These are phyloP conservation scores for Diaporthe sp. DNA, from an alignment of 2,329 filamentous ascomycete species.

Conservation along the genomic window DNA sequence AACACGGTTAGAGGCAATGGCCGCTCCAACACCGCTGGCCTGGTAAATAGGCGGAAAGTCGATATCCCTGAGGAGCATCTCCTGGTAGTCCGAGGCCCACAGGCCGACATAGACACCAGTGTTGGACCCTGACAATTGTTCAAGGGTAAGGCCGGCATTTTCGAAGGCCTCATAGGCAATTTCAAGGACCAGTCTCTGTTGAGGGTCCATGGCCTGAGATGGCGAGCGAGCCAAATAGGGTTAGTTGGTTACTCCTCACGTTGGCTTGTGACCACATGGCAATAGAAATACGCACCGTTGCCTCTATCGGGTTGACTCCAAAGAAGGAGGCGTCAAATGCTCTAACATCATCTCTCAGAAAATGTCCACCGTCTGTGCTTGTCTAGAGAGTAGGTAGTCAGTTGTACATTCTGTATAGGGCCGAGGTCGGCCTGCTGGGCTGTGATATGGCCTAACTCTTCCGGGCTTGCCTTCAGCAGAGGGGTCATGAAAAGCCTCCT, in stretches of 20 bases:
- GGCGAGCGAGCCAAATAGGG: not conserved
- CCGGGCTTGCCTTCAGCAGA: not conserved
- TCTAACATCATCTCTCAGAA: slow-evolving; percentile 16
- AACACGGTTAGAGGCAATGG: slow-evolving; percentile 55
- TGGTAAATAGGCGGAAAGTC: slow-evolving; percentile 43
- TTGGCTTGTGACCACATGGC: not conserved
- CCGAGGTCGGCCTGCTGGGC: not conserved
- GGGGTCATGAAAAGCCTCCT: slow-evolving; percentile 2
- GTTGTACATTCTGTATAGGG: slow-evolving; percentile 5
- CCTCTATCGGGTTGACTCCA: slow-evolving; percentile 1
- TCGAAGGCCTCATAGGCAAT: slow-evolving; percentile 29
- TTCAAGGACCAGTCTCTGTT: slow-evolving; percentile 25
- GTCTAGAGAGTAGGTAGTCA: not conserved
- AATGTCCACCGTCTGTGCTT: slow-evolving; percentile 21
- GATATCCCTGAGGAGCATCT: slow-evolving; percentile 41
- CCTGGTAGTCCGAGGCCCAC: slow-evolving; percentile 49
- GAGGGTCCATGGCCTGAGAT: slow-evolving; percentile 16
- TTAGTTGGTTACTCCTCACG: not conserved
- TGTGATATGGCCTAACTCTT: not conserved
- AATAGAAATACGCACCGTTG: slow-evolving; percentile 12
- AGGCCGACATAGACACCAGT: slow-evolving; percentile 51
- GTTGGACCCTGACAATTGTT: slow-evolving; percentile 47
- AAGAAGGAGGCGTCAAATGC: slow-evolving; percentile 30
- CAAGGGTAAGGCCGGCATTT: slow-evolving; percentile 38
- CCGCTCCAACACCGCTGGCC: slow-evolving; percentile 50